Percentiles rank a stretch among this genome's conserved stretches.
These are phyloP conservation scores for Setaria italica DNA, from an alignment of 202 grass and related monocot species.

Conservation along the genomic window DNA sequence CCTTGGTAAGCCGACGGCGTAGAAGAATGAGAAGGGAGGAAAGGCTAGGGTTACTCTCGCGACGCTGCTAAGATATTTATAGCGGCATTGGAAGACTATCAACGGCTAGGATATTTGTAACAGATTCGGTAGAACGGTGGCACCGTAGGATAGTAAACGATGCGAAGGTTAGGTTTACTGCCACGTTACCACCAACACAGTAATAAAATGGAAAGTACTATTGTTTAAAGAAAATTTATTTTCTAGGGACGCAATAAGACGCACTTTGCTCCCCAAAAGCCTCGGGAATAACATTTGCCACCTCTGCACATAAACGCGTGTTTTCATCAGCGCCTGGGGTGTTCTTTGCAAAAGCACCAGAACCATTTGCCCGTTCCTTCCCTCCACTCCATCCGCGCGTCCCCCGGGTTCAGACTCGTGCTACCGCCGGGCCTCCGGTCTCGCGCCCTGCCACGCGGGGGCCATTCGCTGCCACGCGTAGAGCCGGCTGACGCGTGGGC, in stretches of 20 bases:
- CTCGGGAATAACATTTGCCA: not conserved
- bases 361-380: slow-evolving; percentile 6
- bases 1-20: too few relatives aligned
- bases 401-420: not conserved
- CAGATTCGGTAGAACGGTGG: not conserved
- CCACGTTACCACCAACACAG: not conserved
- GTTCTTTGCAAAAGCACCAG: not conserved
- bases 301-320: not conserved
- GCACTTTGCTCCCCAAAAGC: not conserved
- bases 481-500: not conserved
- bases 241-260: not conserved
- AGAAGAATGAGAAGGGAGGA: too few relatives aligned
- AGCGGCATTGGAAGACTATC: not conserved
- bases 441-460: not conserved
- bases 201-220: not conserved
- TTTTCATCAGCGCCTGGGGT: not conserved
- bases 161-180: not conserved
- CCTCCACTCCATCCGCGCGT: not conserved
- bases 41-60: not conserved
- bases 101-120: not conserved
- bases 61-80: not conserved
- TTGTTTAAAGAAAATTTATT: not conserved
- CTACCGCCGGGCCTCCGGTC: not conserved
- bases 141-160: not conserved
- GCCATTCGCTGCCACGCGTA: not conserved